Base-by-base conservation (phyloP, 2,329 filamentous ascomycete genomes). In the Tolypocladium sp. region DNA sequence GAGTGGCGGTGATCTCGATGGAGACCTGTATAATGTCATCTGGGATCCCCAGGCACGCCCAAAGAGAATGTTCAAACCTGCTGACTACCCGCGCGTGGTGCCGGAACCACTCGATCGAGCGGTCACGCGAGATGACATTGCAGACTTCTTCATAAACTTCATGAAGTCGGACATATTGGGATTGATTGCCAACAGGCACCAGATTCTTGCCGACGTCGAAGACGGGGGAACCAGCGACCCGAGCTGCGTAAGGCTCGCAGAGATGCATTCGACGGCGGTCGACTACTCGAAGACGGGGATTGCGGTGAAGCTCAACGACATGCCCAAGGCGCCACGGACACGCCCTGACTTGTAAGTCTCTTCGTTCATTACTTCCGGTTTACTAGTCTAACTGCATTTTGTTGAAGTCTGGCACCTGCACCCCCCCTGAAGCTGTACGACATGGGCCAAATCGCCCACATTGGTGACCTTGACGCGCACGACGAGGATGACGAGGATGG, bases 1-100 rank as follows among this genome's bases (percentile, higher is more conserved):
- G 0, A 88, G 88, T 57, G 91, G 91, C 1, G 91, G 91, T 0
- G 91, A 96, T 69, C 79, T 96, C 0, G 91, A 94, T 63, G 91
- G 91, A 0, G 92, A 96, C 69, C 74, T 90, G 0, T 96, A 89
- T 71, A 88, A 91, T 63, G 74, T 95, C 56, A 89, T 95, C 55
- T 94, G 83, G 79, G 90, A 95, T 64, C 64, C 71, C 0, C 67
- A 70, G 0, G 77, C 85, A 0, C 70, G 80, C 1, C 78, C 82
- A 0, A 46, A 64, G 13, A 27, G 17, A 0, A 76, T 73, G 0
- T 83, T 78, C n/a, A 0, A 3, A 1, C 83, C 91, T 0, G 90
- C 91, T 0, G 84, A 91, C 62, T 95, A 96, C 64, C 81, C 84
- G 3, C 79, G 83, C 1, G 77, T 82, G 0, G 20, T 64, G 0